Conservation (phyloP, 192 early-diverging fungal species). For the Geranomyces variabilis region DNA sequence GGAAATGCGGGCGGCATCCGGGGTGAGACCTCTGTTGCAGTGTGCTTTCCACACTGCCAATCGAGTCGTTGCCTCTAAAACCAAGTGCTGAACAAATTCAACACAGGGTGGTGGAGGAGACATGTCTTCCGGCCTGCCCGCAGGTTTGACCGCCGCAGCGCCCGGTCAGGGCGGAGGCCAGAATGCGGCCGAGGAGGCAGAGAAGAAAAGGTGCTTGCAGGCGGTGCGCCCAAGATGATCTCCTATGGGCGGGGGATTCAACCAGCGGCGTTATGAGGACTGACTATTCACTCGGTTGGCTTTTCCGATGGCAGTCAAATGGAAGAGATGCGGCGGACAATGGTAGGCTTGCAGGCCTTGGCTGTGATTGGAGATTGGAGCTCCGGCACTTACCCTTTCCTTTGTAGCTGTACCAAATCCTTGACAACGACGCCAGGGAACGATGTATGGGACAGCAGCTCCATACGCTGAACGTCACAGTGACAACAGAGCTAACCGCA, state of each 20-base stretch:
- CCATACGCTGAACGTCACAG: neutral
- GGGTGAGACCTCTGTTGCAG: constrained; percentile 33
- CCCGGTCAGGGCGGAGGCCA: constrained; percentile 42
- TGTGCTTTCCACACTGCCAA: too few relatives aligned
- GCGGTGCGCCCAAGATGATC: too few relatives aligned
- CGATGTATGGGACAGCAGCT: constrained; percentile 61
- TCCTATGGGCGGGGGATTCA: too few relatives aligned
- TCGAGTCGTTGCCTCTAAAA: neutral
- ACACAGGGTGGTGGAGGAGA: neutral
- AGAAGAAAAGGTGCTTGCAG: constrained; percentile 63
- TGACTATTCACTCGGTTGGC: too few relatives aligned
- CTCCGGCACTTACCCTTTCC: neutral
- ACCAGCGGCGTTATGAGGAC: too few relatives aligned
- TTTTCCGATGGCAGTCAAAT: too few relatives aligned
- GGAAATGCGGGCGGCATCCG: constrained; percentile 55
- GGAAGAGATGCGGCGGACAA: constrained; percentile 82
- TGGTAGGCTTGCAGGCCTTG: constrained; percentile 52
- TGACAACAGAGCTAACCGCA: neutral
- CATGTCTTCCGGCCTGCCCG: constrained; percentile 35
- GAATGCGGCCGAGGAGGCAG: constrained; percentile 65
- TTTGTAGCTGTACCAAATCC: constrained; percentile 74
- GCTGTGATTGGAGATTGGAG: neutral
- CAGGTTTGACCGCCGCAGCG: constrained; percentile 42
- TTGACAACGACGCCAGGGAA: constrained; percentile 80
- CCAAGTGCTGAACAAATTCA: neutral